Conservation (phyloP, 208 protist species). For the Acanthamoeba triangularis region DNA sequence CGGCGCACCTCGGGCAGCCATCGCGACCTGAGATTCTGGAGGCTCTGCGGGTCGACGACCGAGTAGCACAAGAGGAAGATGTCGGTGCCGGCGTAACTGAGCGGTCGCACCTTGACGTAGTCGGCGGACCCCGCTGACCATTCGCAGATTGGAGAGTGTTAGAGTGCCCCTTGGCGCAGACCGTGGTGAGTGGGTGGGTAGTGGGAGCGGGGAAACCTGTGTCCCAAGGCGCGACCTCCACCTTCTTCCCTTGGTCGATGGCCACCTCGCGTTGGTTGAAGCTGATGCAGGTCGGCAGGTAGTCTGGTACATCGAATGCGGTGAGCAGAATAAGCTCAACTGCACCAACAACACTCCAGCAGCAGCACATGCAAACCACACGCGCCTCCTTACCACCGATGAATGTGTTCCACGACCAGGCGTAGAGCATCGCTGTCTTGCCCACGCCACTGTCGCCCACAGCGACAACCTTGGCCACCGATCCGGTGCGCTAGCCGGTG, state of each 20-base stretch:
- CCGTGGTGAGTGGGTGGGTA: too few relatives aligned
- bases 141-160: too few relatives aligned
- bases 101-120: conserved; percentile 91
- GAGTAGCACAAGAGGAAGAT: conserved; percentile 93
- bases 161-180: too few relatives aligned
- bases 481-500: neutral
- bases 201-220: too few relatives aligned
- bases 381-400: too few relatives aligned
- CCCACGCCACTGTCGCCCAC: neutral
- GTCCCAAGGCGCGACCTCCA: too few relatives aligned
- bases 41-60: conserved; percentile 84
- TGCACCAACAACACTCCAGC: neutral
- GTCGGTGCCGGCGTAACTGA: conserved; percentile 92
- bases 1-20: conserved; percentile 81
- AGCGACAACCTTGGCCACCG: neutral
- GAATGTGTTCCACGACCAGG: neutral
- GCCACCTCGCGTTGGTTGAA: too few relatives aligned
- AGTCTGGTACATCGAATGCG: neutral
- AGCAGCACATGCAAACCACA: neutral
- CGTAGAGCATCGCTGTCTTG: neutral
- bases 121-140: conserved; percentile 66
- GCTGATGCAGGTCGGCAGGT: too few relatives aligned
- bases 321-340: too few relatives aligned
- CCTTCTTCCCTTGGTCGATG: too few relatives aligned
- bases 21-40: conserved; percentile 84